A percentile compares a stretch with the other conserved stretches of the same genome.
These are phyloP conservation scores for Nyctanthes arbortristis DNA, from an alignment of 257 asterid species.

Conservation along the genomic window DNA sequence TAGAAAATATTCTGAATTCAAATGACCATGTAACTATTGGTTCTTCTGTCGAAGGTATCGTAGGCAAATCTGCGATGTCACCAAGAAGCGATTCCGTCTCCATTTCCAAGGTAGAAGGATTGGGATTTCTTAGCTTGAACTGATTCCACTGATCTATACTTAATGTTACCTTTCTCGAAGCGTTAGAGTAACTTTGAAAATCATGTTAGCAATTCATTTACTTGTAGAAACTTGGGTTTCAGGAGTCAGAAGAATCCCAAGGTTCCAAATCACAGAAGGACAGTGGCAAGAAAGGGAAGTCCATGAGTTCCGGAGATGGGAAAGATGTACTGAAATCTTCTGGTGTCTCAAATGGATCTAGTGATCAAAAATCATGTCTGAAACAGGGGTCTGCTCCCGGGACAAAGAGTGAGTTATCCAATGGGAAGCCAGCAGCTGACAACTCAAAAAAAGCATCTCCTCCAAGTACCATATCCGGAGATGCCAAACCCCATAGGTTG, in stretches of 20 bases:
- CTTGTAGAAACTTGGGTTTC: neutral
- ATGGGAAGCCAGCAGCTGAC: slow-evolving; percentile 32
- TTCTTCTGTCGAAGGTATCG: slow-evolving; percentile 13
- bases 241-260: neutral
- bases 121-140: neutral
- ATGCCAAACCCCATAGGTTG: slow-evolving; percentile 54
- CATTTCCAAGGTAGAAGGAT: slow-evolving; percentile 31
- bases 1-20: slow-evolving; percentile 31
- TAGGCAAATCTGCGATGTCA: slow-evolving; percentile 28
- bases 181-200: neutral
- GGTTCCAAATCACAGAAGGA: neutral
- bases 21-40: slow-evolving; percentile 16
- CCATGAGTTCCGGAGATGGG: slow-evolving; percentile 25
- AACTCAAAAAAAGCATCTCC: slow-evolving; percentile 24
- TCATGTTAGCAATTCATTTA: neutral
- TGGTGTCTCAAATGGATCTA: slow-evolving; percentile 39
- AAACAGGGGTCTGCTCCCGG: slow-evolving; percentile 24
- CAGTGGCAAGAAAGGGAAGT: slow-evolving; percentile 32
- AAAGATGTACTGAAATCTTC: slow-evolving; percentile 33
- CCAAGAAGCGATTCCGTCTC: slow-evolving; percentile 27
- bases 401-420: slow-evolving; percentile 31
- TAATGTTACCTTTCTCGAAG: neutral
- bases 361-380: slow-evolving; percentile 30
- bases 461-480: slow-evolving; percentile 64
- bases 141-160: neutral